Evolutionary conservation across 495 filamentous ascomycete species (phyloP).

Genomic region (Tetracladium setigerum): DNA sequence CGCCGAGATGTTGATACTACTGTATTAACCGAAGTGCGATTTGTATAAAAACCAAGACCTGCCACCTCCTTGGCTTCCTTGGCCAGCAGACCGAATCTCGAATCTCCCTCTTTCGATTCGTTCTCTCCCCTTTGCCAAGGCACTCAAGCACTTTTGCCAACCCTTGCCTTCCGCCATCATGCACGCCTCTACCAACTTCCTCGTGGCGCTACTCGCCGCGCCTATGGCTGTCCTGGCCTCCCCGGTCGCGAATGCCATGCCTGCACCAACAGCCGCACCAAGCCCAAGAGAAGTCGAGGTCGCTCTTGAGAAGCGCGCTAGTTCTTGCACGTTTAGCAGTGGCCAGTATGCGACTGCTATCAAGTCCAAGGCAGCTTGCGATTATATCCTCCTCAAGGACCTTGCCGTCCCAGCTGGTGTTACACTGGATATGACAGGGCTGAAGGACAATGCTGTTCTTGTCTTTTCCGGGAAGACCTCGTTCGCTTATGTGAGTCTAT

Average conservation of each 20-base stretch:
- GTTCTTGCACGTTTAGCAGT: slow-evolving; percentile 40
- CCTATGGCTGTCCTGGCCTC: not conserved
- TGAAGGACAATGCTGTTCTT: slow-evolving; percentile 38
- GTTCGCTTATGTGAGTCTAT: slow-evolving; percentile 47
- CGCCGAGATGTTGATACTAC: no score
- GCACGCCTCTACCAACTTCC: no score
- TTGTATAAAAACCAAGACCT: no score
- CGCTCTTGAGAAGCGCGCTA: slow-evolving; percentile 25
- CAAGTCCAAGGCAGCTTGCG: slow-evolving; percentile 36
- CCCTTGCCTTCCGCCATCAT: no score
- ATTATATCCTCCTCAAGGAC: slow-evolving; percentile 35
- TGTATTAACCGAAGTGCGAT: no score
- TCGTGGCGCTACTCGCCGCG: no score
- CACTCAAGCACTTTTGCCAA: no score
- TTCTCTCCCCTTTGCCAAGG: no score
- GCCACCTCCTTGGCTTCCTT: no score
- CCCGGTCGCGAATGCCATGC: no score
- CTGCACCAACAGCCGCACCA: slow-evolving; percentile 6
- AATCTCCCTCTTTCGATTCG: no score
- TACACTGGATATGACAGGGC: slow-evolving; percentile 39
- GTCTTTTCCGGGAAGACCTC: slow-evolving; percentile 44
- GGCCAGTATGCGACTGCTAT: slow-evolving; percentile 25
- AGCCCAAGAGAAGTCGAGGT: slow-evolving; percentile 7
- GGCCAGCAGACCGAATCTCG: no score
- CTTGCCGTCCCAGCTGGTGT: slow-evolving; percentile 42